phyloP scores from a whole-genome alignment of 805 yeast species.

The Nakazawaea ishiwadae region DNA sequence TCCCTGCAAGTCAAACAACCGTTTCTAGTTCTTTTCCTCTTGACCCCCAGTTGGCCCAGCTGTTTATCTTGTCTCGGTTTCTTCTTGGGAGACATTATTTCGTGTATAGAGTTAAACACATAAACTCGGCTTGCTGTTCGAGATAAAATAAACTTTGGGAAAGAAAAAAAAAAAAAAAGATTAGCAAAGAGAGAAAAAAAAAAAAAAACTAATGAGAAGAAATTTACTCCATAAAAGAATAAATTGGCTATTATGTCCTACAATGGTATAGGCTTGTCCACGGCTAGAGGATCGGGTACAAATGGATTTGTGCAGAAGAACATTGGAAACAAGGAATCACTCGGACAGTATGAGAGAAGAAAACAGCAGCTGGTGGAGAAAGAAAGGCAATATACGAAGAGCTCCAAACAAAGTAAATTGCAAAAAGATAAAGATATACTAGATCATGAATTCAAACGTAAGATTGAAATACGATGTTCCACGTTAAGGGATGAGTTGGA shows the following conservation, averaged over 20 bases:
- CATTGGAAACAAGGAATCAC: conserved; percentile 24
- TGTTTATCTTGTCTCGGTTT: background rate
- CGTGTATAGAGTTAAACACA: background rate
- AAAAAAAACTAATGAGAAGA: background rate
- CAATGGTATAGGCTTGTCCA: conserved; percentile 52
- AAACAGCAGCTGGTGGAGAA: conserved; percentile 20
- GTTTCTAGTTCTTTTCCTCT: conserved; percentile 22
- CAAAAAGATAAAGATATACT: conserved; percentile 24
- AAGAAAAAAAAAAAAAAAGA: background rate
- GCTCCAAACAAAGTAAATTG: conserved; percentile 12
- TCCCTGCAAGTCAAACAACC: conserved; percentile 63
- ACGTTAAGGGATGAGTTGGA: conserved; percentile 49
- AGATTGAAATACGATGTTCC: conserved; percentile 41
- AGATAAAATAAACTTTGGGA: background rate
- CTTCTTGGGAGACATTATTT: conserved; percentile 1
- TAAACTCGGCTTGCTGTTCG: background rate
- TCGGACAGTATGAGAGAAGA: conserved; percentile 34
- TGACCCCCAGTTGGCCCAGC: conserved; percentile 1
- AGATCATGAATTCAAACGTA: conserved; percentile 32
- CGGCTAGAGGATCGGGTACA: conserved; percentile 59
- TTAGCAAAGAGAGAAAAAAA: background rate
- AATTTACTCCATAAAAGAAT: background rate
- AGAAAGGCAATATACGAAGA: conserved; percentile 11
- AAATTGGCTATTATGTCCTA: conserved; percentile 37
- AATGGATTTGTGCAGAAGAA: conserved; percentile 56